Evolutionary conservation across 192 early-diverging fungal genomes (phyloP).

Genomic region (Pecoramyces ruminantium): DNA sequence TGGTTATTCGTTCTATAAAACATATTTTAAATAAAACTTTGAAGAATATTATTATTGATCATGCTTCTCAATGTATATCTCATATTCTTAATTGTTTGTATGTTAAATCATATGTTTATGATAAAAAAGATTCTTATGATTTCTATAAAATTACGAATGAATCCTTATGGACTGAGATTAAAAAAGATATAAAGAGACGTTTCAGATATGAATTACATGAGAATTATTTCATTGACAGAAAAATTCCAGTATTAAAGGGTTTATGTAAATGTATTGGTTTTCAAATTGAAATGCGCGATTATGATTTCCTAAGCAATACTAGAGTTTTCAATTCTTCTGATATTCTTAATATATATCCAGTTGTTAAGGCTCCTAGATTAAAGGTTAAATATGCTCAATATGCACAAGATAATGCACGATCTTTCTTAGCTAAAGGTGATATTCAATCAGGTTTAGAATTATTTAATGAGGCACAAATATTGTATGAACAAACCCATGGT

Average conservation of each 20-base stretch:
- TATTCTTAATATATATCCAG: constrained; percentile 51
- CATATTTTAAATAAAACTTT: constrained; percentile 59
- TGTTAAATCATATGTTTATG: constrained; percentile 19
- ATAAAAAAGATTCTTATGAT: constrained; percentile 19
- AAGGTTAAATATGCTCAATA: constrained; percentile 63
- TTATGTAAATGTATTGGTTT: constrained; percentile 70
- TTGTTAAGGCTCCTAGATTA: constrained; percentile 30
- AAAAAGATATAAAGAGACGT: constrained; percentile 40
- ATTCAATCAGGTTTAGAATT: constrained; percentile 65
- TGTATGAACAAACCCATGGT: constrained; percentile 79
- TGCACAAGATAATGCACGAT: constrained; percentile 68
- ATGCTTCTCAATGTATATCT: constrained; percentile 47
- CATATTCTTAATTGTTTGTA: constrained; percentile 72
- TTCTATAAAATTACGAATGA: constrained; percentile 39
- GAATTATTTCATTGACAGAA: constrained; percentile 24
- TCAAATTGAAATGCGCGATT: constrained; percentile 65
- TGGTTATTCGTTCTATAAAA: constrained; percentile 75
- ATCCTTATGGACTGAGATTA: constrained; percentile 33
- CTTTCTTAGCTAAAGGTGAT: constrained; percentile 60
- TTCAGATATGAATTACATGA: constrained; percentile 56
- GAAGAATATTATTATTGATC: constrained; percentile 27
- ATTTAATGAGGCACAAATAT: constrained; percentile 56
- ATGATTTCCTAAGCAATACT: constrained; percentile 16
- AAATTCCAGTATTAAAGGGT: constrained; percentile 52
- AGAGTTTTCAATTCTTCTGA: constrained; percentile 45